These are phyloP conservation scores for Arachis stenosperma DNA, from an alignment of 306 rosid species.

Conservation along the genomic window DNA sequence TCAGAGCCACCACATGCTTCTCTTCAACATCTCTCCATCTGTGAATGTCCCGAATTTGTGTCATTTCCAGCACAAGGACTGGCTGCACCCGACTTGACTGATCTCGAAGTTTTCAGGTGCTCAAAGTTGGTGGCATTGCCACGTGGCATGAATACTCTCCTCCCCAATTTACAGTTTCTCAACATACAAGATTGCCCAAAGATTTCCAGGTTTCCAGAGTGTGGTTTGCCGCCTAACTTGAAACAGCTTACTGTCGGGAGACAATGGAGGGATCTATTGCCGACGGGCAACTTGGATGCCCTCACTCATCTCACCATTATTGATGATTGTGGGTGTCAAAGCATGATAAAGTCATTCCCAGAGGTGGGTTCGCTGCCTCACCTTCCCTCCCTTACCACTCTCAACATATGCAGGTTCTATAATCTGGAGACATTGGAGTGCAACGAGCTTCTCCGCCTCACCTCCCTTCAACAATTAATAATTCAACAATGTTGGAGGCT, in stretches of 20 bases:
- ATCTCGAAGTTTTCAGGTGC: accelerated
- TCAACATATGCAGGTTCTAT: background rate
- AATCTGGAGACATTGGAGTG: background rate
- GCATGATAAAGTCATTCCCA: background rate
- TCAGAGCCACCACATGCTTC: background rate
- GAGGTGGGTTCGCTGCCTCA: background rate
- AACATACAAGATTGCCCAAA: background rate
- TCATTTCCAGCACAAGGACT: background rate
- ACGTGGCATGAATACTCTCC: background rate
- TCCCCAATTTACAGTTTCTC: background rate
- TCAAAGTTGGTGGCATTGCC: accelerated
- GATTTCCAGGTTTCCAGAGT: background rate
- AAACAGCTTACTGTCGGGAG: too few relatives aligned
- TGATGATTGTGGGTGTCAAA: background rate
- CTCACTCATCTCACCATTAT: background rate
- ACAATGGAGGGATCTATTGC: too few relatives aligned
- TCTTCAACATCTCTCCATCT: background rate
- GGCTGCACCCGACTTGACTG: background rate
- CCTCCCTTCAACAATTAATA: too few relatives aligned
- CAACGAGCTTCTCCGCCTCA: background rate
- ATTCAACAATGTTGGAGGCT: too few relatives aligned
- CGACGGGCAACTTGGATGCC: too few relatives aligned
- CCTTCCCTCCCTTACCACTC: background rate
- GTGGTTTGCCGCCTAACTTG: background rate
- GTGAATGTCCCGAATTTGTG: background rate